These are phyloP conservation scores for Suillus discolor DNA, from an alignment of 768 basidiomycete genomes.

Conservation along the genomic window DNA sequence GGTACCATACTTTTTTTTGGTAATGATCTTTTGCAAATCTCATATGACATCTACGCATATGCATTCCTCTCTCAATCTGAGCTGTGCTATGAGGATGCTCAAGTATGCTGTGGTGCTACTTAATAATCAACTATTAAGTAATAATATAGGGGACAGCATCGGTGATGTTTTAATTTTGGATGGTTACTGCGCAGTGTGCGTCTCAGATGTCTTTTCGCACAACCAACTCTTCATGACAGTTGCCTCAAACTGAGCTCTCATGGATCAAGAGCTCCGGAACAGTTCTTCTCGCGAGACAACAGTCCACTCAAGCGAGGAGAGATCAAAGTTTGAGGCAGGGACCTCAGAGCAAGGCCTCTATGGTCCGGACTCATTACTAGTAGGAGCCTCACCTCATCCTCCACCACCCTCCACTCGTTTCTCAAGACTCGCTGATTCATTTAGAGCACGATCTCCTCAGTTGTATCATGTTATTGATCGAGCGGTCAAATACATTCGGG, in stretches of 20 bases:
- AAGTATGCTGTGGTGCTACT: not conserved
- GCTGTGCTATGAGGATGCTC: not conserved
- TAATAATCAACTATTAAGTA: not conserved
- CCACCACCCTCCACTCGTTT: not conserved
- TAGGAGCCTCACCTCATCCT: not conserved
- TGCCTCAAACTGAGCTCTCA: not conserved
- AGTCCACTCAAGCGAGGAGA: constrained; percentile 12
- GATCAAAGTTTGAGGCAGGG: not conserved
- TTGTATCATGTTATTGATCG: constrained; percentile 17
- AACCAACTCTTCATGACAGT: not conserved
- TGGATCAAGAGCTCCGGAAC: constrained; percentile 8
- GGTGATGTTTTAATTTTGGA: constrained; percentile 1
- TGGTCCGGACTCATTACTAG: not conserved
- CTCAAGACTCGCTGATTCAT: constrained; percentile 12
- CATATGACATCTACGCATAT: not conserved
- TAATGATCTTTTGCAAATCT: not conserved
- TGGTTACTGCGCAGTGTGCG: not conserved
- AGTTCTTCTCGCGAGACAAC: constrained; percentile 18
- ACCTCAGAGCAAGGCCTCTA: not conserved
- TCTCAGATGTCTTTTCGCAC: constrained; percentile 2
- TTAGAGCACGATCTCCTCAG: constrained; percentile 16
- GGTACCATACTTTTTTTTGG: not conserved
- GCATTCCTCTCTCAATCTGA: not conserved
- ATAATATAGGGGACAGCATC: not conserved
- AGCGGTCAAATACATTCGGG: constrained; percentile 46